Conservation (phyloP, 1,284 basidiomycete genomes). For the Xerocomus minutiporus region DNA sequence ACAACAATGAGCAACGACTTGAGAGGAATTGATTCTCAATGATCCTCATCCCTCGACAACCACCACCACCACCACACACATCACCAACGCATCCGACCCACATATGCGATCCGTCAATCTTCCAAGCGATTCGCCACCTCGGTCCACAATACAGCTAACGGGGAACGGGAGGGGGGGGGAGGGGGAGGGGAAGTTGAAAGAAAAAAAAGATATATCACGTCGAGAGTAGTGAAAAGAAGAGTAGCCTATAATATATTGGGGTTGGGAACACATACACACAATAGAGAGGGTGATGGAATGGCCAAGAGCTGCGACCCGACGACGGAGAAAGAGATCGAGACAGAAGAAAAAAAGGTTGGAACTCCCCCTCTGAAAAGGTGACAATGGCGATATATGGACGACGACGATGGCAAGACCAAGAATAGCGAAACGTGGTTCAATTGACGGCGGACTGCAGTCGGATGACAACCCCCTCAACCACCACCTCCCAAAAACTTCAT, state of each 20-base stretch:
- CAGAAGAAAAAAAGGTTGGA: conserved; percentile 4
- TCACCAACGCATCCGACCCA: conserved; percentile 14
- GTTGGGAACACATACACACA: conserved; percentile 21
- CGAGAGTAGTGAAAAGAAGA: conserved; percentile 18
- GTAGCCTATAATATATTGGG: conserved; percentile 31
- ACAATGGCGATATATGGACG: conserved; percentile 16
- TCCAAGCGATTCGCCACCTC: conserved; percentile 15
- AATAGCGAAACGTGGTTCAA: conserved; percentile 13
- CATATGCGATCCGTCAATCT: conserved; percentile 12
- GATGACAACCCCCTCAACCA: conserved; percentile 9
- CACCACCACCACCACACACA: conserved; percentile 5
- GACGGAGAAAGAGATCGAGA: conserved; percentile 11
- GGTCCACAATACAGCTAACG: conserved; percentile 17
- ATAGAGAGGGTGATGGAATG: conserved; percentile 4
- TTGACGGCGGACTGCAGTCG: conserved; percentile 11
- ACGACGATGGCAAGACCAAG: conserved; percentile 15
- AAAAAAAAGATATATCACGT: conserved; percentile 16
- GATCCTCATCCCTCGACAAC: conserved; percentile 12
- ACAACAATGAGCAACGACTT: conserved; percentile 4
- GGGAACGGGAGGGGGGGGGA: not conserved
- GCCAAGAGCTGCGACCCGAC: conserved; percentile 8
- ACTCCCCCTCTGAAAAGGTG: conserved; percentile 9
- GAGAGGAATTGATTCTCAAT: not conserved
- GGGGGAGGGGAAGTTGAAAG: not conserved
- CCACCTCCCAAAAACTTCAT: conserved; percentile 16